phyloP scores from a whole-genome alignment of 2,329 filamentous ascomycete genomes.

The Venturia asperata region DNA sequence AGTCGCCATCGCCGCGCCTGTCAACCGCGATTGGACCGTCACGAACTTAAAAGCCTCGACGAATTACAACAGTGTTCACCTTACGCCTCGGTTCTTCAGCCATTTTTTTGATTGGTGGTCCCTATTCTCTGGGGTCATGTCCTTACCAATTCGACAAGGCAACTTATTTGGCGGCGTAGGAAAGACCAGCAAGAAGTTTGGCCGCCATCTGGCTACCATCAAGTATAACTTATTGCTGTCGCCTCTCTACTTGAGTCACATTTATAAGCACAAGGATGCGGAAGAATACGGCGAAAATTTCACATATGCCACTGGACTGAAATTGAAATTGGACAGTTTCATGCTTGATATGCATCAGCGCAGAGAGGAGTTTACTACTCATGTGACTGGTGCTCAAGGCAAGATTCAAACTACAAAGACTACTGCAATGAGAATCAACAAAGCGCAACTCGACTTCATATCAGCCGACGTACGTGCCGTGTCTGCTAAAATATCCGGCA shows the following conservation, averaged over 20 bases:
- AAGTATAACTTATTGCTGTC: conserved; percentile 94
- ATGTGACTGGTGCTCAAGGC: conserved; percentile 58
- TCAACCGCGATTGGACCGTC: conserved; percentile 77
- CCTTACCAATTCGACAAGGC: conserved; percentile 87
- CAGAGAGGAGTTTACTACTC: conserved; percentile 81
- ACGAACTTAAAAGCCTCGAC: conserved; percentile 67
- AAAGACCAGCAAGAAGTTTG: conserved; percentile 98
- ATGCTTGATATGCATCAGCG: conserved; percentile 95
- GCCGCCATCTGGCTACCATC: conserved; percentile 92
- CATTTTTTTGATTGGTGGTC: conserved; percentile 99
- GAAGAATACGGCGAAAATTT: conserved; percentile 73
- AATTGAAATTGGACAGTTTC: conserved; percentile 91
- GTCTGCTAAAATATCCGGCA: conserved; percentile 80
- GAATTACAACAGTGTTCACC: conserved; percentile 94
- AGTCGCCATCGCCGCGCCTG: conserved; percentile 79
- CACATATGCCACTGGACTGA: conserved; percentile 90
- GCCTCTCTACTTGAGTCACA: conserved; percentile 88
- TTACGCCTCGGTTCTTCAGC: conserved; percentile 92
- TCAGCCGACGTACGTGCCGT: conserved; percentile 88
- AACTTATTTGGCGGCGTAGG: conserved; percentile 84
- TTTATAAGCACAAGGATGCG: conserved; percentile 96
- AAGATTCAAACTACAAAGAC: conserved; percentile 70
- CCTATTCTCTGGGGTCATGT: conserved; percentile 90
- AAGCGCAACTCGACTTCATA: conserved; percentile 85
- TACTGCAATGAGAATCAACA: conserved; percentile 91